Base-by-base conservation (phyloP, 208 protist genomes). In the Wallacemonas sp. region DNA sequence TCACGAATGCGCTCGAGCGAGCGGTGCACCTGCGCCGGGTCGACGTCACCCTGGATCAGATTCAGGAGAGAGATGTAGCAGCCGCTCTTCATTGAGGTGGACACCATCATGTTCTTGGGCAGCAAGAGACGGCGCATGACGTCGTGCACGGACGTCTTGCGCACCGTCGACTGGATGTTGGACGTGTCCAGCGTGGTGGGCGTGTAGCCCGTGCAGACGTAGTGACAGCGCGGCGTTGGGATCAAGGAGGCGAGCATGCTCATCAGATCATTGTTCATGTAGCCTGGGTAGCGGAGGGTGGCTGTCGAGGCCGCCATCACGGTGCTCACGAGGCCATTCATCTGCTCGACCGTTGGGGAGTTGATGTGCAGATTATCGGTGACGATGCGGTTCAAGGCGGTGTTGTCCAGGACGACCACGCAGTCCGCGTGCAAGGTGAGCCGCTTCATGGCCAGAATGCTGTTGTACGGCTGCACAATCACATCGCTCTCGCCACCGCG, bases 401-500 rank as follows among this genome's bases (percentile, higher is more conserved):
- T 98, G 80, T 99, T 99, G 82, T 99, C 99, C 0, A 99, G 81
- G 8, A 99, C 98, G 11, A 99, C 97, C 16, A 98, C 95, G 26
- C 88, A 95, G 72, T 99, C 98, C 11, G 98, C 97, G 63, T 99
- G 92, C 24, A 98, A 78, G 5, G 92, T 99, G 6, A 99, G 84
- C 24, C 98, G 84, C 78, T 99, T 99, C 19, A 99, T 87, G n/a
- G 99, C 99, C 2, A 99, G 81, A 8, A 99, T 62, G 19, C 96
- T 98, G 76, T 99, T 99, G 85, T 99, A 99, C n/a, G 99, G 98
- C 81, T 99, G 98, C 33, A 99, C 99, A 57, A 99, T 99, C 11
- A 99, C 97, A 64, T 99, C 98, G 56, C 73, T 89, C 39, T 89
- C 85, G 12, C 82, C 86, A 5, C 77, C 82, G 32, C 76, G 78